phyloP scores from a whole-genome alignment of 257 asterid genomes.

The Solanum clarkiae region DNA sequence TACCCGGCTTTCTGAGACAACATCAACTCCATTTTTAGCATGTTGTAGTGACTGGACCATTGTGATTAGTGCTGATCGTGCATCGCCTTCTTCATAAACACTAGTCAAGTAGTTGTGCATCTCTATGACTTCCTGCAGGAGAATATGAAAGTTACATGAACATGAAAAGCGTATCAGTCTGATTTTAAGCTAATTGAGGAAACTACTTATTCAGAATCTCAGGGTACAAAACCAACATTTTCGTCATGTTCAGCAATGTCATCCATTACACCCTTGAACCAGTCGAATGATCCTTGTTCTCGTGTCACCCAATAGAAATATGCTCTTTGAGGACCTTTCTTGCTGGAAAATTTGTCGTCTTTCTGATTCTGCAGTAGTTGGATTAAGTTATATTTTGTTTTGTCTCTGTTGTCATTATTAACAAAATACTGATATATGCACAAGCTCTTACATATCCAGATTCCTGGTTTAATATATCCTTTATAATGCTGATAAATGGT shows the following conservation, averaged over 20 bases:
- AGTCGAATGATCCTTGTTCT: slow-evolving; percentile 92
- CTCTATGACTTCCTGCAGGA: slow-evolving; percentile 57
- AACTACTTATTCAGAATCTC: background rate
- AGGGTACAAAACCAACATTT: slow-evolving; percentile 27
- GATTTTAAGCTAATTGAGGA: background rate
- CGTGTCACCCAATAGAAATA: slow-evolving; percentile 93
- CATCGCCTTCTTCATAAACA: slow-evolving; percentile 92
- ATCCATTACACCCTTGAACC: slow-evolving; percentile 97
- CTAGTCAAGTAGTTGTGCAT: slow-evolving; percentile 93
- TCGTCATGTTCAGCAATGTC: slow-evolving; percentile 75
- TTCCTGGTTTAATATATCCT: slow-evolving; percentile 53
- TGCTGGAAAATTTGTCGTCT: slow-evolving; percentile 4
- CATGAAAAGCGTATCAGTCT: background rate
- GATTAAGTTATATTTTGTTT: background rate
- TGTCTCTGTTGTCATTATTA: background rate
- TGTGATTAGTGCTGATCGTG: slow-evolving; percentile 79
- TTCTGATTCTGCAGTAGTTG: slow-evolving; percentile 13
- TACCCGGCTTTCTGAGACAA: slow-evolving; percentile 83
- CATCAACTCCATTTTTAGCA: slow-evolving; percentile 80
- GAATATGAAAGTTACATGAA: background rate
- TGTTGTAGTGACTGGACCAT: slow-evolving; percentile 92
- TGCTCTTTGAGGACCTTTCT: slow-evolving; percentile 50
- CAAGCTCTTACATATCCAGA: slow-evolving; percentile 27
- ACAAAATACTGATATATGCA: background rate
- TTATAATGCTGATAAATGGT: slow-evolving; percentile 76